A percentile compares a stretch with the other conserved stretches of the same genome.
phyloP scores from a whole-genome alignment of 495 filamentous ascomycete species.

The Trichoderma gamsii region DNA sequence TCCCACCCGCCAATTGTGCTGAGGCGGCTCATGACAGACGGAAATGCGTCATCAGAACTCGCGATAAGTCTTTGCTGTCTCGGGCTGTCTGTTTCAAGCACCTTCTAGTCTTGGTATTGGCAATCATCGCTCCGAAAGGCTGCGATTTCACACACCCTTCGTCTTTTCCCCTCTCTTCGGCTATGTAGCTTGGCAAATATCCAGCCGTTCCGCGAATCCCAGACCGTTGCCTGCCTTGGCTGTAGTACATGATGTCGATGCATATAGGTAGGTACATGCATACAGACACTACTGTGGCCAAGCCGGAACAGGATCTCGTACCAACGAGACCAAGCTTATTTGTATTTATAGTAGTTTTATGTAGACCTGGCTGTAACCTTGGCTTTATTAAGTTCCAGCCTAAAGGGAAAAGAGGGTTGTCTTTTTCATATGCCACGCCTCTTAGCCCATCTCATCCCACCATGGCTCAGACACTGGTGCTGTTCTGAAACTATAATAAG shows the following conservation, averaged over 20 bases:
- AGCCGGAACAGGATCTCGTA: background rate
- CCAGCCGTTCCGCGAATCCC: background rate
- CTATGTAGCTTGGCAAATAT: background rate
- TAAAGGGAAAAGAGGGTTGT: background rate
- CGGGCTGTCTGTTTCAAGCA: background rate
- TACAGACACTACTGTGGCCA: background rate
- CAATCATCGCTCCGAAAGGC: background rate
- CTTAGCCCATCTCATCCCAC: background rate
- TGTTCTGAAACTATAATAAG: constrained; percentile 2
- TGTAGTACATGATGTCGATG: background rate
- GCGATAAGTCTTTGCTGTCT: background rate
- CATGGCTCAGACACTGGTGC: background rate
- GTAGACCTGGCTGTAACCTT: background rate
- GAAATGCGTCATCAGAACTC: constrained; percentile 14
- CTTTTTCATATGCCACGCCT: background rate
- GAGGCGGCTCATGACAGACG: constrained; percentile 10
- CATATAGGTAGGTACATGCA: too few relatives aligned
- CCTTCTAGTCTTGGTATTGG: background rate
- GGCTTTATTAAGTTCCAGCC: background rate
- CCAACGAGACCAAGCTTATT: background rate
- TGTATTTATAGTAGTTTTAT: background rate
- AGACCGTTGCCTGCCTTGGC: background rate
- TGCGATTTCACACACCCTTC: background rate
- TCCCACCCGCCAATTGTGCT: constrained; percentile 8
- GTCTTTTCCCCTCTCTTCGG: background rate